Evolutionary conservation across 2,329 filamentous ascomycete species (phyloP).

Genomic region (Colletotrichum sp.): DNA sequence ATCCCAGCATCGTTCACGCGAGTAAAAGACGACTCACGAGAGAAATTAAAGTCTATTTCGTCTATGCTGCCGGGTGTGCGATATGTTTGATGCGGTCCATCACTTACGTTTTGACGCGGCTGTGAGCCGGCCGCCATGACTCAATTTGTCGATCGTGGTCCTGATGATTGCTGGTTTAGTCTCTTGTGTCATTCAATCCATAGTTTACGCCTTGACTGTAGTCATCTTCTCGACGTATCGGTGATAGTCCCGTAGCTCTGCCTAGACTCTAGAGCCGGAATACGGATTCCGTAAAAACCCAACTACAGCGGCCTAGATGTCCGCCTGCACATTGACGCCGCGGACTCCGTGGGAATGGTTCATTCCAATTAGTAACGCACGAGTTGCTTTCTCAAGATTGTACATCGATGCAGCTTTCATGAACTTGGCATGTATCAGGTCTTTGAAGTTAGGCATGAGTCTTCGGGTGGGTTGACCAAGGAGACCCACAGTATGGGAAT

Average conservation of each 20-base stretch:
- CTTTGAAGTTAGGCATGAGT: not conserved
- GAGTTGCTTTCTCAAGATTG: not conserved
- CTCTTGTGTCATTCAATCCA: not conserved
- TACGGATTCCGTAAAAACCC: not conserved
- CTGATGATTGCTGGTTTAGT: accelerated
- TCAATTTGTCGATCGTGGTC: not conserved
- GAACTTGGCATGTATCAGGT: not conserved
- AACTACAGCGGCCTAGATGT: not conserved
- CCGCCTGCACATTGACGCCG: not conserved
- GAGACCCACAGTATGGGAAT: not conserved
- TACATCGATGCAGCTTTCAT: not conserved
- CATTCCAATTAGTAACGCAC: not conserved
- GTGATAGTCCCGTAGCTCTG: not conserved
- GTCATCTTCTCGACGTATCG: not conserved
- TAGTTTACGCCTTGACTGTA: accelerated
- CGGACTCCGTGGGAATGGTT: not conserved
- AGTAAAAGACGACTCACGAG: accelerated
- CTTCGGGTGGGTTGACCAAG: too few species aligned
- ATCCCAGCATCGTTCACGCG: not conserved
- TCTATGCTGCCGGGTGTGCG: accelerated
- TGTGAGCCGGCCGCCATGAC: not conserved
- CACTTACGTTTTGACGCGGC: accelerated
- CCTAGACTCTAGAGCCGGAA: not conserved
- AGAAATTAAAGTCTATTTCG: not conserved
- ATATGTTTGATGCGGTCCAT: not conserved